Conservation (phyloP, 345 rosid species). For the Syzygium grande region DNA sequence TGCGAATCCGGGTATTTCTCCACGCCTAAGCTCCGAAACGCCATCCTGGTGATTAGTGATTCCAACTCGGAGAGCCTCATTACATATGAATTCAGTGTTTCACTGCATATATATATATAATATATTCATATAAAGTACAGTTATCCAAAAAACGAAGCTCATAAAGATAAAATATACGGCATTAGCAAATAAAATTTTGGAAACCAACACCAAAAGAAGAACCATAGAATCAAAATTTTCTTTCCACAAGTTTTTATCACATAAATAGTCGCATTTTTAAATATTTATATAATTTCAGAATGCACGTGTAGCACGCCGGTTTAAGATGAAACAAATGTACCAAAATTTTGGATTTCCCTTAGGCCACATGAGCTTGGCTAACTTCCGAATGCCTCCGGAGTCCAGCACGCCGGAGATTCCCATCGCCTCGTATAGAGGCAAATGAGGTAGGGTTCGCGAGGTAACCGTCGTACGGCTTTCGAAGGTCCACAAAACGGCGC, state of each 20-base stretch:
- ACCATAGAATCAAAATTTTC: not conserved
- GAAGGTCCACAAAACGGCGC: not conserved
- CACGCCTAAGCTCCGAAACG: not conserved
- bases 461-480: not conserved
- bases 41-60: not conserved
- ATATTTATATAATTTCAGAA: not conserved
- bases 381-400: not conserved
- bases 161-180: not conserved
- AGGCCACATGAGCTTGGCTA: constrained; percentile 2
- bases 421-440: not conserved
- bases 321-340: not conserved
- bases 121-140: not conserved
- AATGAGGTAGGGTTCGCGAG: not conserved
- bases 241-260: not conserved
- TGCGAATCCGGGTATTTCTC: not conserved
- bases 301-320: not conserved
- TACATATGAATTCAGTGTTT: not conserved
- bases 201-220: not conserved
- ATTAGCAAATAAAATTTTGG: not conserved
- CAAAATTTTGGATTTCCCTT: not conserved
- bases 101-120: not conserved
- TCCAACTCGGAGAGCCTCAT: not conserved
- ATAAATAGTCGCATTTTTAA: not conserved
- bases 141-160: not conserved
- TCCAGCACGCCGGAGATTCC: not conserved